Evolutionary conservation across 176 grass and related monocot genomes (phyloP).

Genomic region (Pontederia paniculata): DNA sequence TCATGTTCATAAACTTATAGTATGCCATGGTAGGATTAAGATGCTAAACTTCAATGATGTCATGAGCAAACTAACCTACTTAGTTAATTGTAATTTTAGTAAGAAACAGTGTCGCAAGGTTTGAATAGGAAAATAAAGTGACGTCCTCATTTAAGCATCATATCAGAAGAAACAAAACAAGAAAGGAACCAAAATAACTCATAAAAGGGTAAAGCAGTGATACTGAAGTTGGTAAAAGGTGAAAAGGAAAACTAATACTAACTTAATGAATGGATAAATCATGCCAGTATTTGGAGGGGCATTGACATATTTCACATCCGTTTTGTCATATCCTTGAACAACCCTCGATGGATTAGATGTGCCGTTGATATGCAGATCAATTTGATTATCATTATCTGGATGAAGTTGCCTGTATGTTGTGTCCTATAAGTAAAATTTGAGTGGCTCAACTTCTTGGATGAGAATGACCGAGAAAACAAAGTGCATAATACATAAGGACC

Average conservation of each 20-base stretch:
- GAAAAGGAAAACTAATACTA: not conserved
- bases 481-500: slow-evolving; percentile 6
- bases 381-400: slow-evolving; percentile 32
- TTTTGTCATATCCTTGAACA: not conserved
- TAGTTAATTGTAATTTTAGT: too few relatives aligned
- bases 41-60: too few relatives aligned
- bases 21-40: too few relatives aligned
- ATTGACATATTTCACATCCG: slow-evolving; percentile 11
- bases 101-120: too few relatives aligned
- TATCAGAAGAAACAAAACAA: too few relatives aligned
- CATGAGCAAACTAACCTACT: too few relatives aligned
- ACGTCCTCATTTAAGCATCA: too few relatives aligned
- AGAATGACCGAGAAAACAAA: not conserved
- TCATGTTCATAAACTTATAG: too few relatives aligned
- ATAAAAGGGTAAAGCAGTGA: too few relatives aligned
- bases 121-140: not conserved
- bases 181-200: not conserved
- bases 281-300: not conserved
- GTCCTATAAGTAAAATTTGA: slow-evolving; percentile 29
- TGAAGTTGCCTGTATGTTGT: slow-evolving; percentile 20
- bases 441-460: not conserved
- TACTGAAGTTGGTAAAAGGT: not conserved
- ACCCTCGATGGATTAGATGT: slow-evolving; percentile 15
- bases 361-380: slow-evolving; percentile 25
- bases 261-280: slow-evolving; percentile 7